Evolutionary conservation across 2,329 filamentous ascomycete species (phyloP).

Genomic region (Sporothrix pallida): DNA sequence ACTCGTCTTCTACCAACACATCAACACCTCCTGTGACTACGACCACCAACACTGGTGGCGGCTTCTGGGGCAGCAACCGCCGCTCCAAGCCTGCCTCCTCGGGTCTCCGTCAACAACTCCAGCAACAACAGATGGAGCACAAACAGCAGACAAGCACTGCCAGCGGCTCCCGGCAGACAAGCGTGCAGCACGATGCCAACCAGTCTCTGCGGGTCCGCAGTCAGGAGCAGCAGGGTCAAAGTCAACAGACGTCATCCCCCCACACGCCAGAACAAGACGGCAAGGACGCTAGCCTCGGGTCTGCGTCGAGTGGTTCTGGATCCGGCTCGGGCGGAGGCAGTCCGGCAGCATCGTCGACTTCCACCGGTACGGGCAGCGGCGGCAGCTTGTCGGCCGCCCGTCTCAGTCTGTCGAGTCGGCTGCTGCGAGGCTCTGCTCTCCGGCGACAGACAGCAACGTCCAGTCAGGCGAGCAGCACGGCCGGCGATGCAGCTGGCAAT

Average conservation of each 20-base stretch:
- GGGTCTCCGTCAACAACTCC: slow-evolving; percentile 31
- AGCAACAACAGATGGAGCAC: slow-evolving; percentile 32
- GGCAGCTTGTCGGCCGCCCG: slow-evolving; percentile 51
- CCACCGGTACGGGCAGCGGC: not conserved
- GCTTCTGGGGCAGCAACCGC: slow-evolving; percentile 33
- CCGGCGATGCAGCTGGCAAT: not conserved
- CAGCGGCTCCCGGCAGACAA: not conserved
- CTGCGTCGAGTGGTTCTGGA: not conserved
- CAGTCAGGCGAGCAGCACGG: not conserved
- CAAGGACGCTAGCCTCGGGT: not conserved
- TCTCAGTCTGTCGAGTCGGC: slow-evolving; percentile 57
- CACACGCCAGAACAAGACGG: not conserved
- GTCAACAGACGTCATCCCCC: not conserved
- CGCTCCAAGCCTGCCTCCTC: slow-evolving; percentile 16
- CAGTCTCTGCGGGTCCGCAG: not conserved
- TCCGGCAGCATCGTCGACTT: not conserved
- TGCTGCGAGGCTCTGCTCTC: slow-evolving; percentile 41
- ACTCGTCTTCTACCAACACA: too few species aligned
- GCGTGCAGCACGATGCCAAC: slow-evolving; percentile 22
- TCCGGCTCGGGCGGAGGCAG: not conserved
- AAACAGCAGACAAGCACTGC: slow-evolving; percentile 31
- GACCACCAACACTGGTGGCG: slow-evolving; percentile 15
- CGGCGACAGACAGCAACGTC: slow-evolving; percentile 20
- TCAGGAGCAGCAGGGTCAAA: not conserved
- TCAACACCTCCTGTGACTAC: not conserved